Evolutionary conservation across 192 early-diverging fungal species (phyloP), one percentile per base, ranked within the genome.

Genomic region (Coemansia sp.): DNA sequence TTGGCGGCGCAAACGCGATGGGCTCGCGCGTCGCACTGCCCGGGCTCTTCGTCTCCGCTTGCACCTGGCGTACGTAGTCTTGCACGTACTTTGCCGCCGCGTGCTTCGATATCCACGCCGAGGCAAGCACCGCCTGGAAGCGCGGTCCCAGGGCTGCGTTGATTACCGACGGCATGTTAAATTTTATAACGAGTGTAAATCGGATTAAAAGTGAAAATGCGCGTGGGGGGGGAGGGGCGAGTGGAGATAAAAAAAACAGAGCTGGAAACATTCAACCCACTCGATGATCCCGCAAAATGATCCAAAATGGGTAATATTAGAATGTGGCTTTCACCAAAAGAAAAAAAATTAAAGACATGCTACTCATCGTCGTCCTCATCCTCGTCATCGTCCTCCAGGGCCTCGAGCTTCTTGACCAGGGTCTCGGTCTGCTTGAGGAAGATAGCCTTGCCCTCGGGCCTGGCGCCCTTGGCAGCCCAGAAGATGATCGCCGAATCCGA

Each of bases 401-500:
- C 83, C 71, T 87, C 86, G 53, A 98, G 86, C 88, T 90, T 95
- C 50, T 85, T 79, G 48, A 96, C 87, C 68, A 98, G 93, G 5
- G 91, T 87, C 75, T 94, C 93, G 84, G 95, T 92, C 85, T 97
- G 95, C 88, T 97, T 96, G 72, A 94, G 77, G 68, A 98, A 95
- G 51, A 90, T 85, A 19, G 90, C 90, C 81, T 96, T 96, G 62
- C 96, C 95, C 70, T 93, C 90, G 35, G 91, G 75, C 64, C 88
- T 89, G 50, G 91, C 90, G 35, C 94, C 96, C 87, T 95, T 98
- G 70, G 94, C 89, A 24, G 83, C 86, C 96, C 96, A 98, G 84
- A 95, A 98, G 29, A 97, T 75, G 66, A 98, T 93, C 41, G 95
- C 95, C 64, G 86, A 91, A 66, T 95, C 95, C 6, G 94, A 94